phyloP scores from a whole-genome alignment of 2,329 filamentous ascomycete genomes.

The Penicillium decumbens region DNA sequence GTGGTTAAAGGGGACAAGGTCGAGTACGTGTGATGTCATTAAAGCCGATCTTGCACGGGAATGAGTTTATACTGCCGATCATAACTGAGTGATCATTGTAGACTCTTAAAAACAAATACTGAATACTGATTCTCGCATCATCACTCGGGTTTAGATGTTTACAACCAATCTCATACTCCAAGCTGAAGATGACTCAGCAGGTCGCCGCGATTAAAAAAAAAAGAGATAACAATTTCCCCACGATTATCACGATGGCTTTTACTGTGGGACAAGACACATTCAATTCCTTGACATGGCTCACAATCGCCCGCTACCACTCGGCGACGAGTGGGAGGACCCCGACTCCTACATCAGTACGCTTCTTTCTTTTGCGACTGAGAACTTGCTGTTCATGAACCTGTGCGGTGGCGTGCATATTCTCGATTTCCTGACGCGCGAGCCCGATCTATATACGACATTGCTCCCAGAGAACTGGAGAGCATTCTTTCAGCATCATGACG shows the following conservation, averaged over 20 bases:
- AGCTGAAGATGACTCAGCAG: slow-evolving; percentile 7
- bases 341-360: slow-evolving; percentile 77
- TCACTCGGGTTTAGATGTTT: neutral
- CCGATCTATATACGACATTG: slow-evolving; percentile 73
- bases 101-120: neutral
- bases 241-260: slow-evolving; percentile 7
- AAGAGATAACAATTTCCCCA: slow-evolving; percentile 20
- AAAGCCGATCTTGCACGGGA: neutral
- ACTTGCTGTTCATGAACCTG: slow-evolving; percentile 75
- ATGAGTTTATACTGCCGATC: neutral
- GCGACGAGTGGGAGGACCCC: slow-evolving; percentile 62
- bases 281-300: slow-evolving; percentile 41
- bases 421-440: slow-evolving; percentile 86
- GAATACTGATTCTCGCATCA: neutral
- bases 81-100: neutral
- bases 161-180: neutral
- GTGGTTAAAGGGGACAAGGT: slow-evolving; percentile 1
- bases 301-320: slow-evolving; percentile 60
- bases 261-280: neutral
- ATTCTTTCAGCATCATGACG: slow-evolving; percentile 67
- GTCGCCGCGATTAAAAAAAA: slow-evolving; percentile 9
- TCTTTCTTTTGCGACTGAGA: slow-evolving; percentile 68
- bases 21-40: neutral
- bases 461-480: slow-evolving; percentile 75
- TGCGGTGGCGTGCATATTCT: slow-evolving; percentile 96